Evolutionary conservation across 352 stramenopile species (phyloP).

Genomic region (Paralagenidium karlingii): DNA sequence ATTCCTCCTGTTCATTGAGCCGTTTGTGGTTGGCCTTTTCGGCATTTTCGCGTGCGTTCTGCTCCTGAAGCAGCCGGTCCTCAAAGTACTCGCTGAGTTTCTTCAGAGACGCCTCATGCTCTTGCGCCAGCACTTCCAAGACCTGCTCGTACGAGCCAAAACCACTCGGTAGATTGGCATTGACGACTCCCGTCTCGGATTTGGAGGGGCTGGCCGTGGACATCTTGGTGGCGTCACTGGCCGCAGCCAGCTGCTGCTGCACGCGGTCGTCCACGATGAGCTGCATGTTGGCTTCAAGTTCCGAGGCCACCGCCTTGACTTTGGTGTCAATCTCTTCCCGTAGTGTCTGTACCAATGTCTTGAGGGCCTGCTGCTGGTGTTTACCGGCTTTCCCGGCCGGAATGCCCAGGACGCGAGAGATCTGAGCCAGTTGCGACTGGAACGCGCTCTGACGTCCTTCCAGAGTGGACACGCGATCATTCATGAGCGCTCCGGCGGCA

Average conservation of each 20-base stretch:
- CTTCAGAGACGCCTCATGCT: constrained; percentile 58
- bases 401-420: constrained; percentile 55
- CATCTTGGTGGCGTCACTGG: too few species aligned
- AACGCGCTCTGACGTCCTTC: constrained; percentile 67
- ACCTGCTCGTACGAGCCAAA: constrained; percentile 17
- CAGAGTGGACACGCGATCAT: constrained; percentile 60
- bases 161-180: constrained; percentile 8
- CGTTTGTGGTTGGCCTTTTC: constrained; percentile 46
- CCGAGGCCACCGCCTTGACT: constrained; percentile 20
- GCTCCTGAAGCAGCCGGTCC: constrained; percentile 38
- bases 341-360: constrained; percentile 60
- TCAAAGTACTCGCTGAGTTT: constrained; percentile 60
- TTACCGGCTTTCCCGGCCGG: constrained; percentile 55
- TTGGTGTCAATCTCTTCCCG: constrained; percentile 60
- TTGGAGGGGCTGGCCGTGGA: constrained; percentile 5
- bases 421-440: constrained; percentile 69
- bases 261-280: too few species aligned
- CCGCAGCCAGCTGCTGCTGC: too few species aligned
- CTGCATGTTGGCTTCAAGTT: too few species aligned
- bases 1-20: constrained; percentile 58
- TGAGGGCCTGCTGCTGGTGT: constrained; percentile 46
- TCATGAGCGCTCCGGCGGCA: constrained; percentile 12
- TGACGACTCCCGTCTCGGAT: constrained; percentile 6
- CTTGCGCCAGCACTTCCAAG: constrained; percentile 37
- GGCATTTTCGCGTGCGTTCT: constrained; percentile 38